Percentiles rank a stretch among this genome's conserved stretches.
Evolutionary conservation across 78 protist genomes (phyloP).

Genomic region (Dictyostelium intermedium): DNA sequence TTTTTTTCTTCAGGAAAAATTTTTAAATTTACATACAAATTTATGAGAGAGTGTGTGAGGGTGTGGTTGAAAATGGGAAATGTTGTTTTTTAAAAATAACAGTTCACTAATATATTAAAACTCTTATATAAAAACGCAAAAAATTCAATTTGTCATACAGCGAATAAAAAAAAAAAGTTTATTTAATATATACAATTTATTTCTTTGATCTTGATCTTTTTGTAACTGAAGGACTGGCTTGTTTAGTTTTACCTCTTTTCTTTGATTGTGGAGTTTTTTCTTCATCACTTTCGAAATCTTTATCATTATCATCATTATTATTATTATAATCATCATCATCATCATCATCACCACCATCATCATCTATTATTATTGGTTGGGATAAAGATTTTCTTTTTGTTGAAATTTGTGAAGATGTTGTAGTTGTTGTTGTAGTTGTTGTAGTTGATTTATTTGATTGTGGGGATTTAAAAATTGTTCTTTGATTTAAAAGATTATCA

Average conservation of each 20-base stretch:
- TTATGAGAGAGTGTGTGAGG: no score
- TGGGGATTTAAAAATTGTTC: not conserved
- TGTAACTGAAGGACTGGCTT: not conserved
- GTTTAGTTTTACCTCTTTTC: slow-evolving; percentile 19
- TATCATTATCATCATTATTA: not conserved
- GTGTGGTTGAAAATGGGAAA: no score
- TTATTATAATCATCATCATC: not conserved
- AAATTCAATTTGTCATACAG: no score
- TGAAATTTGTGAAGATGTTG: not conserved
- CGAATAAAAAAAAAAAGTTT: not conserved
- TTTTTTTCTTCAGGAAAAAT: no score
- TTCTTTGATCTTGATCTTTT: slow-evolving; percentile 10
- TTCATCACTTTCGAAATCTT: not conserved
- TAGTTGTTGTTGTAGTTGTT: not conserved
- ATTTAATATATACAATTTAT: not conserved
- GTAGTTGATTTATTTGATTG: not conserved
- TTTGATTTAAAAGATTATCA: not conserved
- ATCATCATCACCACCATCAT: not conserved
- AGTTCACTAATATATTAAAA: no score
- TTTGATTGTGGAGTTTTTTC: not conserved
- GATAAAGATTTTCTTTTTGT: not conserved
- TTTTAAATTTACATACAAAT: no score
- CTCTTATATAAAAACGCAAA: no score
- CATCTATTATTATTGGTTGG: not conserved
- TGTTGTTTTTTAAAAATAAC: no score